phyloP scores from a whole-genome alignment of 495 filamentous ascomycete species.

The Cercophora newfieldiana region DNA sequence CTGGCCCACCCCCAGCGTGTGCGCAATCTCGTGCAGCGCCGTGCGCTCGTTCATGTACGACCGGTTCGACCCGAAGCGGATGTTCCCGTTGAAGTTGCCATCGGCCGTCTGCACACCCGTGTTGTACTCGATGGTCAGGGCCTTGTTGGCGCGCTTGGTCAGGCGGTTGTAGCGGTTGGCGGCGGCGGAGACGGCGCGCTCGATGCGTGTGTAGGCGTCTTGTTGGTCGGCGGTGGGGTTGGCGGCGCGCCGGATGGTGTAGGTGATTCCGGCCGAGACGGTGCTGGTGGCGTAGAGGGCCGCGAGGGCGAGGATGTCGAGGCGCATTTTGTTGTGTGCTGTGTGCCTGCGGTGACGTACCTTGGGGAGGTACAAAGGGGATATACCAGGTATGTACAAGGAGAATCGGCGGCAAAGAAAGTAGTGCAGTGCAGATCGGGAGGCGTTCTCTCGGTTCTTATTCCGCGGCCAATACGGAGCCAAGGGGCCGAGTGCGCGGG shows the following conservation, averaged over 20 bases:
- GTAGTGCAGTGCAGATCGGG: neutral
- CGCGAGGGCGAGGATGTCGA: constrained; percentile 30
- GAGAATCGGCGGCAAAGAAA: too few relatives aligned
- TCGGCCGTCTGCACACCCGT: constrained; percentile 45
- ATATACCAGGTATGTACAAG: neutral
- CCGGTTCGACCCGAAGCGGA: constrained; percentile 44
- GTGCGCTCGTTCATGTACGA: constrained; percentile 49
- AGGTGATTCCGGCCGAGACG: constrained; percentile 36
- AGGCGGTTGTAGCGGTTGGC: constrained; percentile 39
- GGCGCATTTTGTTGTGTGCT: constrained; percentile 29
- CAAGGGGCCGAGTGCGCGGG: neutral
- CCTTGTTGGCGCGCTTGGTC: constrained; percentile 33
- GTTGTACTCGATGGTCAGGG: constrained; percentile 38
- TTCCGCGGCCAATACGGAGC: neutral
- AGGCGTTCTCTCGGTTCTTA: neutral
- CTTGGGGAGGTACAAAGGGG: neutral
- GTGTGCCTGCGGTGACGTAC: neutral
- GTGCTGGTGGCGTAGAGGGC: constrained; percentile 26
- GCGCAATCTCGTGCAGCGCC: constrained; percentile 47
- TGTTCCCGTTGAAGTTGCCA: constrained; percentile 45
- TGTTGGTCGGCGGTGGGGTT: constrained; percentile 41
- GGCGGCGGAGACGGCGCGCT: constrained; percentile 38
- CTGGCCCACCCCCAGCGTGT: constrained; percentile 46
- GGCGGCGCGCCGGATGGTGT: constrained; percentile 29
- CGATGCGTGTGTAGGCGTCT: constrained; percentile 42